Evolutionary conservation across 208 protist genomes (phyloP).

Genomic region (Crithidia fasciculata): DNA sequence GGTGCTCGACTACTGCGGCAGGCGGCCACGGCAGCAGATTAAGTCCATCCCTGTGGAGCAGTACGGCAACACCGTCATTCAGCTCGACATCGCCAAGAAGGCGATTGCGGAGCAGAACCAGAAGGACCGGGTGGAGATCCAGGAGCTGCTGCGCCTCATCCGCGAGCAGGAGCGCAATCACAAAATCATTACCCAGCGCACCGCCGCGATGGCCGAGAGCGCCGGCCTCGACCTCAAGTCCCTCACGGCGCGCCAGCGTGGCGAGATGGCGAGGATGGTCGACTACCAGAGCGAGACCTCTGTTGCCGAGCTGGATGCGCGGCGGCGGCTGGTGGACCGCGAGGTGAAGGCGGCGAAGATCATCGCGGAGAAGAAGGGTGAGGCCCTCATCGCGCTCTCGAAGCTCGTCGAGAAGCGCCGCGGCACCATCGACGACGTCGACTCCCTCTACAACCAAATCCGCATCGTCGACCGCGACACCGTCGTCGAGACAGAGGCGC

Average conservation of each 20-base stretch:
- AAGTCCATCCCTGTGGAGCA: slow-evolving; percentile 67
- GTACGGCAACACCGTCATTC: slow-evolving; percentile 64
- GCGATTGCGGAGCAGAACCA: slow-evolving; percentile 69
- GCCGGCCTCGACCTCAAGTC: slow-evolving; percentile 48
- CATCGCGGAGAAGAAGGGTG: slow-evolving; percentile 70
- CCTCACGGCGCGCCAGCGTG: slow-evolving; percentile 20
- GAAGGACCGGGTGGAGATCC: slow-evolving; percentile 46
- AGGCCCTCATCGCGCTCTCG: slow-evolving; percentile 51
- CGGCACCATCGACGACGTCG: slow-evolving; percentile 66
- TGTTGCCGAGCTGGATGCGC: slow-evolving; percentile 52
- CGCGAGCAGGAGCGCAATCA: slow-evolving; percentile 50
- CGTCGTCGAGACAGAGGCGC: slow-evolving; percentile 47
- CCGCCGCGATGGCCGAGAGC: slow-evolving; percentile 36
- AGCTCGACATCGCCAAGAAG: slow-evolving; percentile 76
- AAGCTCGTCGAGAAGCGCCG: slow-evolving; percentile 51
- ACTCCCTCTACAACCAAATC: slow-evolving; percentile 82
- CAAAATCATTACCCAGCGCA: slow-evolving; percentile 22
- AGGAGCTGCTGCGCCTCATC: slow-evolving; percentile 62
- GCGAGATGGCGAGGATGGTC: slow-evolving; percentile 22
- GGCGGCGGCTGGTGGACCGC: slow-evolving; percentile 57
- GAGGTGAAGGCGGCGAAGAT: slow-evolving; percentile 63
- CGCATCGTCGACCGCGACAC: slow-evolving; percentile 76
- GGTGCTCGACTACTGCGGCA: slow-evolving; percentile 81
- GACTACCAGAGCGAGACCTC: slow-evolving; percentile 40
- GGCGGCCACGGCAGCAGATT: slow-evolving; percentile 43